phyloP scores from a whole-genome alignment of 2,329 filamentous ascomycete genomes.

The Trichoderma sp. region DNA sequence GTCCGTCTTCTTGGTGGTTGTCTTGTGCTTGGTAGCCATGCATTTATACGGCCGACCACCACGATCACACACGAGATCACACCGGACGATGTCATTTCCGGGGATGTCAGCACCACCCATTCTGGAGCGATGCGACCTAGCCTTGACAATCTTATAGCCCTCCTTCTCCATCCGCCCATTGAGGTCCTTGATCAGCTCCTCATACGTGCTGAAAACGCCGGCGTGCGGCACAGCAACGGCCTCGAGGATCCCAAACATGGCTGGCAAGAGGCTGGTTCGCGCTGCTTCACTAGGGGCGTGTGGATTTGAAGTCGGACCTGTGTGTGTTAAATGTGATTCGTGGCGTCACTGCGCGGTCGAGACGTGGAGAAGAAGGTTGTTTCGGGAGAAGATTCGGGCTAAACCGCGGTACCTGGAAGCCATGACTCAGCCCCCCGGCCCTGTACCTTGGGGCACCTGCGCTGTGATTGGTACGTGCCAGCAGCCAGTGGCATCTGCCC shows the following conservation, averaged over 20 bases:
- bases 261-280: slow-evolving; percentile 13
- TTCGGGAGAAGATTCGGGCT: slow-evolving; percentile 31
- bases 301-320: slow-evolving; percentile 32
- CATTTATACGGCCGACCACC: slow-evolving; percentile 50
- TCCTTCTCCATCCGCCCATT: slow-evolving; percentile 49
- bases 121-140: slow-evolving; percentile 48
- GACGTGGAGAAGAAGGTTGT: slow-evolving; percentile 27
- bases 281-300: slow-evolving; percentile 29
- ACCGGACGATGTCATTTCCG: slow-evolving; percentile 50
- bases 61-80: slow-evolving; percentile 51
- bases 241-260: slow-evolving; percentile 50
- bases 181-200: slow-evolving; percentile 48
- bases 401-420: slow-evolving; percentile 29
- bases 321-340: slow-evolving; percentile 30
- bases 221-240: slow-evolving; percentile 45
- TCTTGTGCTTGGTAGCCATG: slow-evolving; percentile 51
- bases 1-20: slow-evolving; percentile 51
- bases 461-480: slow-evolving; percentile 18
- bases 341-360: slow-evolving; percentile 27
- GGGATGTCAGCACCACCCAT: slow-evolving; percentile 47
- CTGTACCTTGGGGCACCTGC: neutral
- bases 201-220: slow-evolving; percentile 46
- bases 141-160: slow-evolving; percentile 53
- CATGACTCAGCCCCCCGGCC: slow-evolving; percentile 22
- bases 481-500: neutral